Base-by-base conservation (phyloP, 805 yeast genomes). In the Grigorovia humatica region DNA sequence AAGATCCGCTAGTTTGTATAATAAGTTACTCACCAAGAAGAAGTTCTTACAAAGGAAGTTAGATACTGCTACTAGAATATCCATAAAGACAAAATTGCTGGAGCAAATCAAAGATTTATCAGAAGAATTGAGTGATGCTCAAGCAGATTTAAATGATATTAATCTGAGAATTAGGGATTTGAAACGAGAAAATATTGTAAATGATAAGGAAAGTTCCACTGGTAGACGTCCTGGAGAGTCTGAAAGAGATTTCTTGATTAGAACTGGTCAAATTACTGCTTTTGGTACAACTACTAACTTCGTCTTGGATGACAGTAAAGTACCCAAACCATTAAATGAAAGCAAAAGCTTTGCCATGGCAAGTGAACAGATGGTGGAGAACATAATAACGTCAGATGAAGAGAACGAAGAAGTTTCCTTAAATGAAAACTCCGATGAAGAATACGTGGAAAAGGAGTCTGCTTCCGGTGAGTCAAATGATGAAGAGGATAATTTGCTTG, bases 211-310 rank as follows among this genome's bases (percentile, higher is more conserved):
- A 0, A 61, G 54, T 1, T 55, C 61, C 0, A 57, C 59, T n/a
- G 77, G 70, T 2, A 72, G 74, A 55, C 71, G 77, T 7, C 80
- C 85, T 0, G 85, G 78, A n/a, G 98, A 93, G 61, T 69, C 88
- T 0, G 85, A 85, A 61, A 79, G 79, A 52, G 97, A 90, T 48
- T 90, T 68, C 61, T 72, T 93, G 54, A 79, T 93, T 0, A 75
- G 99, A 56, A 90, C 91, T 0, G 99, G 99, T 30, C 82, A 88
- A 64, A 80, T 89, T 51, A 93, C 99, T 0, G 98, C 98, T 0
- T 93, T 93, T 72, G 95, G 96, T 11, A 78, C 79, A 32, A 69
- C 79, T 19, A 73, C 75, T 43, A 82, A 80, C 1, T 85, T 88
- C 58, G 74, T 51, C 5, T 11, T 62, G 9, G 64, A 50, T 18